A percentile compares a stretch with the other conserved stretches of the same genome.
phyloP scores from a whole-genome alignment of 2,329 filamentous ascomycete genomes.

The Xylariaceae sp. region DNA sequence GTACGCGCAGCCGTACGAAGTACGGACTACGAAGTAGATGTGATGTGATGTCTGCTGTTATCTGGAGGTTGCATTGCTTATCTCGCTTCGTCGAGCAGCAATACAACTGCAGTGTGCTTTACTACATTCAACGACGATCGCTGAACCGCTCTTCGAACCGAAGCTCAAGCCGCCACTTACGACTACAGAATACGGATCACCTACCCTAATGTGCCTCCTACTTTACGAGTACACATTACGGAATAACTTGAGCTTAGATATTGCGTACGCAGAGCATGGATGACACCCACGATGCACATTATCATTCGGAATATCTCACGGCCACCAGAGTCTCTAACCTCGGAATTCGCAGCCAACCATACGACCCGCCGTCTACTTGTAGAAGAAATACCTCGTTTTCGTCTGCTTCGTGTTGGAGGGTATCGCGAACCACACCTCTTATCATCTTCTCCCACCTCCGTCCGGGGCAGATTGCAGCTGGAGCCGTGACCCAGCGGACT shows the following conservation, averaged over 20 bases:
- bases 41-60: not conserved
- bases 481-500: not conserved
- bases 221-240: not conserved
- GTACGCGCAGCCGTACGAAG: too few relatives aligned
- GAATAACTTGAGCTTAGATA: too few relatives aligned
- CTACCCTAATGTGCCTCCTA: not conserved
- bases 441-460: not conserved
- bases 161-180: not conserved
- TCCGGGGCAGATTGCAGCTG: not conserved
- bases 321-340: not conserved
- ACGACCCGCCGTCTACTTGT: not conserved
- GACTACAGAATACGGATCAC: too few relatives aligned
- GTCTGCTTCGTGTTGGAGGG: not conserved
- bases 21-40: too few relatives aligned
- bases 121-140: not conserved
- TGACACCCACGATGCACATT: too few relatives aligned
- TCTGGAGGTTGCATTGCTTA: not conserved
- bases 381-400: not conserved
- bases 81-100: not conserved
- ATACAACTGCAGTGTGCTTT: not conserved
- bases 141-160: not conserved
- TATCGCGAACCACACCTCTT: not conserved
- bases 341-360: constrained; percentile 7
- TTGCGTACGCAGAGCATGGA: too few relatives aligned
- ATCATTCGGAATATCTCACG: not conserved